Evolutionary conservation across 176 grass and related monocot species (phyloP).

Genomic region (Aegilops bicornis): DNA sequence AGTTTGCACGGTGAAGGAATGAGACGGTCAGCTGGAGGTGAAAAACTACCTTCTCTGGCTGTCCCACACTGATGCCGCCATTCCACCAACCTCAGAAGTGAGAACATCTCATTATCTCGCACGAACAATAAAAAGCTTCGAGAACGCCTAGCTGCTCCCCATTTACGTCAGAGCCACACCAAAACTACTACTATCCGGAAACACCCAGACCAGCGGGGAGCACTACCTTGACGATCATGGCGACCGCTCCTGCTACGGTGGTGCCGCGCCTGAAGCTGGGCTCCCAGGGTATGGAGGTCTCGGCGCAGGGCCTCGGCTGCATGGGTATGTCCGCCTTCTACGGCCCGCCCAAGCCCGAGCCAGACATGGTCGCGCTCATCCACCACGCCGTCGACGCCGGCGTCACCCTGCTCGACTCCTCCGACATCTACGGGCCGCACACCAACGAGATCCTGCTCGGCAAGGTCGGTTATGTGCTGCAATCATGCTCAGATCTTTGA

Average conservation of each 20-base stretch:
- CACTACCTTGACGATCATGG: not conserved
- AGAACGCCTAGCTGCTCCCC: not conserved
- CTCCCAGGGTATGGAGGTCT: conserved; percentile 74
- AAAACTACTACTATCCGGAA: not conserved
- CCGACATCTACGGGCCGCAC: conserved; percentile 78
- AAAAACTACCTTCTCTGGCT: too few species aligned
- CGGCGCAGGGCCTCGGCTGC: conserved; percentile 71
- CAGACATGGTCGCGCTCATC: conserved; percentile 73
- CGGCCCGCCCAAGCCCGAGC: conserved; percentile 59
- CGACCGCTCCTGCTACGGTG: not conserved
- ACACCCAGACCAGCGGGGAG: not conserved
- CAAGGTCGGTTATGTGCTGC: conserved; percentile 37
- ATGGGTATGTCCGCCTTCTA: conserved; percentile 81
- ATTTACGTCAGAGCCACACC: not conserved
- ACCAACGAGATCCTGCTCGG: conserved; percentile 82
- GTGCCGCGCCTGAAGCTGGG: conserved; percentile 51
- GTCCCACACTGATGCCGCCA: too few species aligned
- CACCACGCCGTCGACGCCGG: conserved; percentile 64
- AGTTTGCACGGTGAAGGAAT: too few species aligned
- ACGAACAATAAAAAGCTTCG: too few species aligned
- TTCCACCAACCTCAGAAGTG: too few species aligned
- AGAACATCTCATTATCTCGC: too few species aligned
- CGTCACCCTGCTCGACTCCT: conserved; percentile 77
- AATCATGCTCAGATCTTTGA: not conserved
- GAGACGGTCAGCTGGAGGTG: too few species aligned